Evolutionary conservation across 164 flowering plant species (phyloP).

Genomic region (Stephania japonica): DNA sequence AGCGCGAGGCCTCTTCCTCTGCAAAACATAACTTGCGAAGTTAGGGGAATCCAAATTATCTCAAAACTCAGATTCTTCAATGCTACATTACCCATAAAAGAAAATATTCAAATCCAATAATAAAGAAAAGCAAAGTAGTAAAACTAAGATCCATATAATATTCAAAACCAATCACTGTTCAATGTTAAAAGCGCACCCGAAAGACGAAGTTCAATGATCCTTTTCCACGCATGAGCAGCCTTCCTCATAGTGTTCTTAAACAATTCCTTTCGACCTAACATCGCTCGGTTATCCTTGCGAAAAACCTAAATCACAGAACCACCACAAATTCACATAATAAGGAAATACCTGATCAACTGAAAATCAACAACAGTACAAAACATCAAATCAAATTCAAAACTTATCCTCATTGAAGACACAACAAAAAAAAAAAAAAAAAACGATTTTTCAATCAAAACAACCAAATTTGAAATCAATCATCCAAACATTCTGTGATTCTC

Average conservation of each 20-base stretch:
- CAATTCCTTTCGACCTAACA: constrained; percentile 67
- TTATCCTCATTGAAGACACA: neutral
- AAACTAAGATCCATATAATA: neutral
- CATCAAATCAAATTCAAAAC: neutral
- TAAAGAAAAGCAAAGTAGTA: neutral
- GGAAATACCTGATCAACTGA: neutral
- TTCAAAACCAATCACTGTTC: neutral
- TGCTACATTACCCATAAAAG: neutral
- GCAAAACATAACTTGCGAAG: constrained; percentile 22
- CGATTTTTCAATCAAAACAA: neutral
- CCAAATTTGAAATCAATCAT: neutral
- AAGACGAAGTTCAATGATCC: constrained; percentile 76
- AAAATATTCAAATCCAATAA: neutral
- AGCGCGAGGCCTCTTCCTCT: constrained; percentile 78
- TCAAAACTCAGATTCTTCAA: neutral
- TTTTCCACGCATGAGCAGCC: constrained; percentile 83
- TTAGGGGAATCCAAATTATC: constrained; percentile 6
- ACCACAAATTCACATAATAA: neutral
- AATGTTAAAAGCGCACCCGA: constrained; percentile 35
- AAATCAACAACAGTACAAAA: neutral
- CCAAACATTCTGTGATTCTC: neutral
- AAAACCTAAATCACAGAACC: constrained; percentile 42
- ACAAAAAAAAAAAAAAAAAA: neutral
- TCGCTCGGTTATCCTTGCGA: constrained; percentile 60
- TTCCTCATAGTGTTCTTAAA: constrained; percentile 86